A percentile compares a stretch with the other conserved stretches of the same genome.
phyloP scores from a whole-genome alignment of 441 rosid genomes.

The Pelargonium citronellum region DNA sequence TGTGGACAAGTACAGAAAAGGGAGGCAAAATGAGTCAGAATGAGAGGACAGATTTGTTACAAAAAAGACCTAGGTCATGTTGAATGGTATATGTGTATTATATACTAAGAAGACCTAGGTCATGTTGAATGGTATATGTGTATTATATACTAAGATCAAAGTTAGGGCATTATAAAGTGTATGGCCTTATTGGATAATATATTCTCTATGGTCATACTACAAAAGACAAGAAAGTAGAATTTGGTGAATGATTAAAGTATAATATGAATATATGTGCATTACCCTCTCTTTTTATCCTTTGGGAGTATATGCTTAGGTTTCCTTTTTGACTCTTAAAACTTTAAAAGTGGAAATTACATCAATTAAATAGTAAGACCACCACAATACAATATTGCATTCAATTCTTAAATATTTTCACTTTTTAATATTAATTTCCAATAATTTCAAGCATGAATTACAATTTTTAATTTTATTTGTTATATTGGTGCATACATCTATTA shows the following conservation, averaged over 20 bases:
- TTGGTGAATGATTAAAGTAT: conserved; percentile 25
- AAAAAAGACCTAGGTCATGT: neutral
- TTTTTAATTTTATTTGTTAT: too few relatives aligned
- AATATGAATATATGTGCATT: neutral
- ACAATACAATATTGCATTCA: neutral
- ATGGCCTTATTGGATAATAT: neutral
- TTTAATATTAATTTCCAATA: too few relatives aligned
- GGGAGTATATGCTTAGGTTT: conserved; percentile 16
- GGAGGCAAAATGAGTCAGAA: neutral
- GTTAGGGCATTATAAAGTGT: neutral
- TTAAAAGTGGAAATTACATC: neutral
- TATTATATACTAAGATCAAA: neutral
- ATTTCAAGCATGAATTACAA: too few relatives aligned
- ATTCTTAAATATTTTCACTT: too few relatives aligned
- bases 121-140: neutral
- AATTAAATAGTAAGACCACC: neutral
- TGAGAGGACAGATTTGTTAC: neutral
- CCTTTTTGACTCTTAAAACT: conserved; percentile 30
- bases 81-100: neutral
- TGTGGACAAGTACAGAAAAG: too few relatives aligned
- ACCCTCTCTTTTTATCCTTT: conserved; percentile 6
- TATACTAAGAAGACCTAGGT: neutral
- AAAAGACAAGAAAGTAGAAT: conserved; percentile 19
- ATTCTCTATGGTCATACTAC: conserved; percentile 3
- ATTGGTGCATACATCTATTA: too few relatives aligned